Conservation (phyloP, 805 yeast genomes). For the Candida maltosa region DNA sequence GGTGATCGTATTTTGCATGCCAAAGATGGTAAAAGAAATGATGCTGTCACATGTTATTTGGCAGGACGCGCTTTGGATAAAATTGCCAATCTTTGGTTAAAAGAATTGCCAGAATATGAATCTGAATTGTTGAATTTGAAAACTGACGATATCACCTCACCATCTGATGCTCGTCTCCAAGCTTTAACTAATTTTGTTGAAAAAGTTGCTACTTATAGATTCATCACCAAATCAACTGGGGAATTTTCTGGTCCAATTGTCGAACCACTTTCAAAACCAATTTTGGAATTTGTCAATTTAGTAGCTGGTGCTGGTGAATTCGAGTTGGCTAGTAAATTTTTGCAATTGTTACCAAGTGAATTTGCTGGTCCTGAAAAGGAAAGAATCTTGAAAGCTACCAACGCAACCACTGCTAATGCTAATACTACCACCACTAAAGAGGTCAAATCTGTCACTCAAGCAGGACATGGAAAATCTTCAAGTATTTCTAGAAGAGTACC, state of each 20-base stretch:
- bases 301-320: conserved; percentile 82
- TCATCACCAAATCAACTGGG: conserved; percentile 39
- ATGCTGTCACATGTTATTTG: conserved; percentile 74
- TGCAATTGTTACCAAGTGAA: conserved; percentile 69
- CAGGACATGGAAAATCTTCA: conserved; percentile 1
- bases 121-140: conserved; percentile 44
- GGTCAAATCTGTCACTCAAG: conserved; percentile 7
- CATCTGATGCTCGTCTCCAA: conserved; percentile 80
- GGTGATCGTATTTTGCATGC: conserved; percentile 69
- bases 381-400: conserved; percentile 63
- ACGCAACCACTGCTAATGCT: background rate
- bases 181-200: conserved; percentile 81
- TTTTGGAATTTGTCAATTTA: conserved; percentile 77
- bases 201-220: conserved; percentile 73
- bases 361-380: conserved; percentile 75
- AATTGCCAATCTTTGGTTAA: conserved; percentile 78
- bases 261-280: conserved; percentile 52
- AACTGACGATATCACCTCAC: conserved; percentile 44
- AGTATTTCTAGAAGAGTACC: background rate
- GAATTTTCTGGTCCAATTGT: conserved; percentile 41
- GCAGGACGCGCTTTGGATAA: conserved; percentile 81
- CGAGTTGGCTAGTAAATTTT: conserved; percentile 71
- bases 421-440: conserved; percentile 3
- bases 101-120: conserved; percentile 54
- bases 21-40: conserved; percentile 47